Evolutionary conservation across 2,329 filamentous ascomycete species (phyloP), one percentile per base, ranked within the genome.

Genomic region (Fonsecaea monophora): DNA sequence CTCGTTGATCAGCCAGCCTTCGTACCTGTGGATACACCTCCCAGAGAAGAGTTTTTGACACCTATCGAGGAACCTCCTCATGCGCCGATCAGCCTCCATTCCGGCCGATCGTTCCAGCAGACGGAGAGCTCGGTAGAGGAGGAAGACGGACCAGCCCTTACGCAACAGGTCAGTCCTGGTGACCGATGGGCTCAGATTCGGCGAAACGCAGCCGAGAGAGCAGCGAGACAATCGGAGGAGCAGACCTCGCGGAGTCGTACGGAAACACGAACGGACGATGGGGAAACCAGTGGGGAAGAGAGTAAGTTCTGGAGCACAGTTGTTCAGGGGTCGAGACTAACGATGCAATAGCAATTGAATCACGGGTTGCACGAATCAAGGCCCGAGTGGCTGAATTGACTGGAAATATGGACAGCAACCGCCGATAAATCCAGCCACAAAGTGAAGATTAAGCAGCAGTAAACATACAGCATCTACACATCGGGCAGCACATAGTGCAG

Each of bases 161-260:
- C 65, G 13, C 53, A 62, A 12, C 63, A 70, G 32, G 67, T 70
- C 38, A 70, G 57, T 25, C 82, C 83, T 37, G 84, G 90, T 70
- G 94, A 97, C 76, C 89, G 94, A 62, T 99, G 95, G 95, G 94
- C 94, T 0, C 92, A 96, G 79, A 97, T 98, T 72, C 88, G 94
- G 71, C 94, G 94, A 84, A 97, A 97, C 74, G 95, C 95, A 10
- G 93, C 93, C 3, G 90, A 95, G 68, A 87, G 93, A 67, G 91
- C 91, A 40, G 85, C 84, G 62, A 85, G 88, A 68, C 83, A 87
- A 53, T 88, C 86, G 62, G 90, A 92, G 72, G 88, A 91, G 73
- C 86, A 88, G 70, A 66, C 65, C 13, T 61, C 58, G 9, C 64
- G 69, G n/a, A 82, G 81, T 71, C 84, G 84, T 45, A 84, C 83